Percentiles rank a stretch among this genome's conserved stretches.
These are phyloP conservation scores for Colletotrichum sidae DNA, from an alignment of 2,329 filamentous ascomycete species.

Conservation along the genomic window DNA sequence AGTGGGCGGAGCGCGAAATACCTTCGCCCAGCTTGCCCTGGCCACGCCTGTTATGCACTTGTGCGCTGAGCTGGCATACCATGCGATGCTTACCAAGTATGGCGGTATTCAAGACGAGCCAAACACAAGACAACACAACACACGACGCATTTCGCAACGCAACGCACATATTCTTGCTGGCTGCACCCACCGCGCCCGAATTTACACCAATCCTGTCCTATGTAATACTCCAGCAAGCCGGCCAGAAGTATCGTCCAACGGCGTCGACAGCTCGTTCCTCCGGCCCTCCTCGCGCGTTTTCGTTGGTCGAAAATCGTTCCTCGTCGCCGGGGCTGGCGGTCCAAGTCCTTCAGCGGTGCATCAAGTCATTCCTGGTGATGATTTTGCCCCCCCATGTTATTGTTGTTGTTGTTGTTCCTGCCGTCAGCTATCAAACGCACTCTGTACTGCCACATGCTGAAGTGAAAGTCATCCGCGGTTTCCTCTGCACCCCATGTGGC, in stretches of 20 bases:
- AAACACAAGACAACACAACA: slow-evolving; percentile 31
- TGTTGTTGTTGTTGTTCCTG: neutral
- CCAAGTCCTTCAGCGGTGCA: slow-evolving; percentile 17
- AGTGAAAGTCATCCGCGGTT: no score
- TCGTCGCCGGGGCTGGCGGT: slow-evolving; percentile 11
- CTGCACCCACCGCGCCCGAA: slow-evolving; percentile 30
- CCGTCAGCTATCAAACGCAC: neutral
- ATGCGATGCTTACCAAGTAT: neutral
- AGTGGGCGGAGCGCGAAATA: neutral
- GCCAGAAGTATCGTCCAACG: slow-evolving; percentile 24
- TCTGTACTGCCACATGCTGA: no score
- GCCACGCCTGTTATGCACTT: slow-evolving; percentile 1
- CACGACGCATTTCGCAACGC: slow-evolving; percentile 1
- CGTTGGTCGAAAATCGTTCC: neutral
- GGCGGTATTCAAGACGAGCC: neutral
- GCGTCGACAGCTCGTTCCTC: slow-evolving; percentile 20
- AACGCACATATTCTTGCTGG: slow-evolving; percentile 29
- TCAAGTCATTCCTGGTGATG: slow-evolving; percentile 13
- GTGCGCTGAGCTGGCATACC: slow-evolving; percentile 32
- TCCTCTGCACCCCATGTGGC: neutral
- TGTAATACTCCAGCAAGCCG: slow-evolving; percentile 12
- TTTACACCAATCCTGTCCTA: slow-evolving; percentile 24
- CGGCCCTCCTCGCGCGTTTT: slow-evolving; percentile 10
- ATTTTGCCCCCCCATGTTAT: neutral
- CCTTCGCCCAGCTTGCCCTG: slow-evolving; percentile 22